Base-by-base conservation (phyloP, 495 filamentous ascomycete species). In the Talaromyces liani region DNA sequence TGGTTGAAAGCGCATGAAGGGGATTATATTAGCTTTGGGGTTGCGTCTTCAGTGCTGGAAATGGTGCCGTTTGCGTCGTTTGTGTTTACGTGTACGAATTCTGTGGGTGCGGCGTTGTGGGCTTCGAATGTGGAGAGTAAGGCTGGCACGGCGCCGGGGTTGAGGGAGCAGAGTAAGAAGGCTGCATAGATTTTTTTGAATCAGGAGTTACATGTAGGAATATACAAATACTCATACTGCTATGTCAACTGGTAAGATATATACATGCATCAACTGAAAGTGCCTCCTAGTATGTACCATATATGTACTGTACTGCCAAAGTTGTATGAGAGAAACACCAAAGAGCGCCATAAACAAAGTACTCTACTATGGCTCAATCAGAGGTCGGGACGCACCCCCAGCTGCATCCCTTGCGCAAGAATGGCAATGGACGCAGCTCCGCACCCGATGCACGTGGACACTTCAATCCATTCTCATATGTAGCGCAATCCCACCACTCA, bases 71-170 rank as follows among this genome's bases (percentile, higher is more conserved):
- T 97, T 58, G 82, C 82, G 14, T 93, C 90, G 4, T 88, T 97
- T 49, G 79, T 91, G 49, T 96, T 97, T 72, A 78, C 89, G 8
- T 97, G 96, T 67, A 96, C 91, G 2, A 97, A 96, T 71, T 88
- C 90, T 9, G 91, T 93, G 58, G 94, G 93, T 1, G 94, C 94
- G 25, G 94, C 92, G 20, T 78, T 98, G 29, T 98, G 92, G 92
- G 93, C 94, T 22, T 88, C 91, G 6, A 93, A 97, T 77, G 83
- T 97, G 61, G 94, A 98, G 75, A 80, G 83, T 64, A 60, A 69
- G 65, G 56, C 68, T 45, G 63, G 75, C 34, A 87, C 83, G 9
- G 81, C 82, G 20, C 82, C 84, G 1, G 77, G 70, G 5, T 68
- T 87, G 60, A 77, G 77, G 57, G 83, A 84, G 55, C 71, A 82